Conservation (phyloP, 208 protist species). For the Wallacemonas sp. region DNA sequence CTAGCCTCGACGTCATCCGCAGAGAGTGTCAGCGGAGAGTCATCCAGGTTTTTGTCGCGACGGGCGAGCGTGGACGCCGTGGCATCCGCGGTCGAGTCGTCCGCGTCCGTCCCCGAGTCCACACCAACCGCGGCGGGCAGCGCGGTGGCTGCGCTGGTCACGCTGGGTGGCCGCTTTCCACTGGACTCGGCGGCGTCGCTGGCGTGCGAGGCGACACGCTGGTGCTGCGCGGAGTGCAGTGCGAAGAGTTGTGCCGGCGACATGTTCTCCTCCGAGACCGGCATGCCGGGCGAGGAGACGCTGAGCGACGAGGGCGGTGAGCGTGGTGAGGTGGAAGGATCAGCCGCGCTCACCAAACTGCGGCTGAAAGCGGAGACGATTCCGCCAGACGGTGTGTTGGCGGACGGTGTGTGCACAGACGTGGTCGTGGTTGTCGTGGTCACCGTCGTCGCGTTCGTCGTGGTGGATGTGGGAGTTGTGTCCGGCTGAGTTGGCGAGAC, state of each 20-base stretch:
- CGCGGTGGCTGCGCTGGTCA: background rate
- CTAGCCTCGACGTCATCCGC: no score
- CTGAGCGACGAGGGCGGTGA: background rate
- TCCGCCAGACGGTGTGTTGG: no score
- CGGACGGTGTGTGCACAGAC: background rate
- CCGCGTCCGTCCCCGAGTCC: no score
- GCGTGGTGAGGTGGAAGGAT: background rate
- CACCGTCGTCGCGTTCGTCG: background rate
- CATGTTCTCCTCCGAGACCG: background rate
- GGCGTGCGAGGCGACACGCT: no score
- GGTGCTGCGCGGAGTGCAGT: background rate
- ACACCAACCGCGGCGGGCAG: background rate
- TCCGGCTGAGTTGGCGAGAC: background rate
- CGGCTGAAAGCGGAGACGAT: background rate
- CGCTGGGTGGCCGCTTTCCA: background rate
- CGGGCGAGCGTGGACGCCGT: no score
- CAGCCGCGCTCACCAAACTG: background rate
- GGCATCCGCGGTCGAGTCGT: no score
- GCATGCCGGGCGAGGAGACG: background rate
- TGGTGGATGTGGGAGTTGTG: background rate
- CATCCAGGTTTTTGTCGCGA: no score
- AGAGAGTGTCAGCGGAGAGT: no score
- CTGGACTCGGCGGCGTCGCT: background rate
- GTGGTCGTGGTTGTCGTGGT: slow-evolving; percentile 1
- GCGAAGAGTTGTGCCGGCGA: background rate